phyloP scores from a whole-genome alignment of 495 filamentous ascomycete genomes.

The Ascodesmis nigricans region DNA sequence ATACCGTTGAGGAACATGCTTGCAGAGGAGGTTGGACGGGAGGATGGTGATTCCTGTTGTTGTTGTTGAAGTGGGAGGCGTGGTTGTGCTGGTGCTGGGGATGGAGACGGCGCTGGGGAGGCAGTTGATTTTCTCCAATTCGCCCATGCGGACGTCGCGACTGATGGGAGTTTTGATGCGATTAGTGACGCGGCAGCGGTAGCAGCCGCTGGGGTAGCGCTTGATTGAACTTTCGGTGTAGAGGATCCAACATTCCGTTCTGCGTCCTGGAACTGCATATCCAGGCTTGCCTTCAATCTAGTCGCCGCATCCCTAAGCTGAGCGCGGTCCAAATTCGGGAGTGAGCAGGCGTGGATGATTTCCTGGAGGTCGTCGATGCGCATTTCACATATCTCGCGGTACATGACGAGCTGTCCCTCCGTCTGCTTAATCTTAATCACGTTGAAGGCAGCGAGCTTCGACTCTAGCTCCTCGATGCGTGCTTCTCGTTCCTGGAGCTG shows the following conservation, averaged over 20 bases:
- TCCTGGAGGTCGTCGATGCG: constrained; percentile 79
- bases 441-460: constrained; percentile 41
- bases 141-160: constrained; percentile 10
- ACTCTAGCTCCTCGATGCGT: constrained; percentile 68
- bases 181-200: constrained; percentile 6
- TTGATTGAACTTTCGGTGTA: too few species aligned
- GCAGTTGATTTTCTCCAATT: constrained; percentile 14
- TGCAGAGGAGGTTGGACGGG: too few species aligned
- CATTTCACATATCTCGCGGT: constrained; percentile 78
- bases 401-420: constrained; percentile 86
- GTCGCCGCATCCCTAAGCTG: constrained; percentile 69
- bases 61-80: too few species aligned
- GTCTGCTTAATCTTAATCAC: constrained; percentile 42
- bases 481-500: constrained; percentile 86
- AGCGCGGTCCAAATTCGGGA: constrained; percentile 50
- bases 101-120: constrained; percentile 2
- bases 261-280: constrained; percentile 92
- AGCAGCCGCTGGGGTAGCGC: background rate
- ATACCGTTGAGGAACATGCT: too few species aligned
- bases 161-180: constrained; percentile 13
- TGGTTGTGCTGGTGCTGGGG: constrained; percentile 8
- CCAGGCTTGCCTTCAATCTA: constrained; percentile 72
- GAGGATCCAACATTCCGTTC: constrained; percentile 29
- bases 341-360: constrained; percentile 57
- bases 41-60: too few species aligned